Conservation (phyloP, 179 eudicot species). For the Drosera spatulata region DNA sequence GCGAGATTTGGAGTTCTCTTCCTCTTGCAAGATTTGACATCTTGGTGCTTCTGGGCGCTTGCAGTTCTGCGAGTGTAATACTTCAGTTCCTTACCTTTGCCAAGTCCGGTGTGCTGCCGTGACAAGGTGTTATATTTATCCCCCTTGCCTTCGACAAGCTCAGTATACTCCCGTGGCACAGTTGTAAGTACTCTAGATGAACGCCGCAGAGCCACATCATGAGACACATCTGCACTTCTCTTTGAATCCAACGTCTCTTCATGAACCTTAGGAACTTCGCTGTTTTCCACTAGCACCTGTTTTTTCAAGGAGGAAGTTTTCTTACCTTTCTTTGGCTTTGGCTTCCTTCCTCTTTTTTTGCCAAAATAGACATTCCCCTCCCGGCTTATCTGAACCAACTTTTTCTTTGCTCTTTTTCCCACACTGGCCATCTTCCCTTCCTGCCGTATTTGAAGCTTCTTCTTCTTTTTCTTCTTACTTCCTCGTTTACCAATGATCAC, state of each 20-base stretch:
- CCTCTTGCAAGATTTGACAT: slow-evolving; percentile 26
- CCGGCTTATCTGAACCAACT: slow-evolving; percentile 13
- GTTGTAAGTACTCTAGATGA: slow-evolving; percentile 53
- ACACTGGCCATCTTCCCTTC: background rate
- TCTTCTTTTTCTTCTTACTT: slow-evolving; percentile 3
- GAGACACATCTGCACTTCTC: slow-evolving; percentile 20
- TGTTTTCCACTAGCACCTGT: slow-evolving; percentile 24
- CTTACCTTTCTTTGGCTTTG: slow-evolving; percentile 23
- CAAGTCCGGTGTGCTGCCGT: background rate
- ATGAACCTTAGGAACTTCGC: slow-evolving; percentile 18
- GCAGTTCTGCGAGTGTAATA: slow-evolving; percentile 14
- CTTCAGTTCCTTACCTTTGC: slow-evolving; percentile 28
- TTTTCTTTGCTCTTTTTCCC: slow-evolving; percentile 6
- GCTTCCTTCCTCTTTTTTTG: slow-evolving; percentile 6
- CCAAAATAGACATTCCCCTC: slow-evolving; percentile 1
- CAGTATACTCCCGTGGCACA: slow-evolving; percentile 19
- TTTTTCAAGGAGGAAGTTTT: slow-evolving; percentile 16
- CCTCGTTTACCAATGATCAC: slow-evolving; percentile 12
- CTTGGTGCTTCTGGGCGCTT: slow-evolving; percentile 20
- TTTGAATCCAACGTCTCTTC: slow-evolving; percentile 15
- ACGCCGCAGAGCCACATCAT: slow-evolving; percentile 58
- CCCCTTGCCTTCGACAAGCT: slow-evolving; percentile 24
- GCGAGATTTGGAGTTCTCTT: slow-evolving; percentile 37
- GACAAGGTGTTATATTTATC: slow-evolving; percentile 4
- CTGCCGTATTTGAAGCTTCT: slow-evolving; percentile 10